Base-by-base conservation (phyloP, 163 green algal species). In the Chlamydomonas reinhardtii region DNA sequence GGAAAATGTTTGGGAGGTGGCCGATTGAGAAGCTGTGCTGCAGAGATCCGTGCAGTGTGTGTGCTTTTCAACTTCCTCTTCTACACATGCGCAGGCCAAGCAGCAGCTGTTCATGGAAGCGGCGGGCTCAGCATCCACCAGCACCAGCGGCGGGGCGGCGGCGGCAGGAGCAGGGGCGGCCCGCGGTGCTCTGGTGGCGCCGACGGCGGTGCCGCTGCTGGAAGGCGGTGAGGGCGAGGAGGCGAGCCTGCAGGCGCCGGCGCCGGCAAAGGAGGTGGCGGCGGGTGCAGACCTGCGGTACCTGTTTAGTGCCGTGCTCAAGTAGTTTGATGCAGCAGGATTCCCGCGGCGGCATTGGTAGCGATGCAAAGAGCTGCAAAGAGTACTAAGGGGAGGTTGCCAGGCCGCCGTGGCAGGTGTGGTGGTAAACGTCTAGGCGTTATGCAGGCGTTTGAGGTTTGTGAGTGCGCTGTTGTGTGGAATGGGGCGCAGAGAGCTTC, bases 261-360 rank as follows among this genome's bases (percentile, higher is more conserved):
- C 88, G 14, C 84, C 88, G 0, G 73, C 65, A 19, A 66, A 84
- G 14, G 90, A 93, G 82, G 65, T 74, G 29, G 27, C 90, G 37
- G 88, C 32, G 2, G 66, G 72, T 2, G 73, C 48, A 4, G 88
- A 93, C 35, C 76, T 88, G n/a, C 79, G 59, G 32, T 83, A 85
- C 66, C 85, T 93, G 54, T 69, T 93, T 52, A 74, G 71, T 48
- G 84, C 90, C 4, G 62, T 93, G n/a, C 82, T 93, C 79, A 48
- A 76, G 69, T 83, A 87, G 66, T n/a, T n/a, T 64, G 54, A 19
- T 35, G 71, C 4, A 4, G n/a, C n/a, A n/a, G n/a, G n/a, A n/a
- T n/a, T n/a, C n/a, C n/a, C n/a, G n/a, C n/a, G n/a, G n/a, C n/a
- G n/a, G n/a, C n/a, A n/a, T n/a, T n/a, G n/a, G n/a, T n/a, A n/a